Percentiles rank a stretch among this genome's conserved stretches.
Evolutionary conservation across 2,329 filamentous ascomycete genomes (phyloP).

Genomic region (Penicillium janthinellum): DNA sequence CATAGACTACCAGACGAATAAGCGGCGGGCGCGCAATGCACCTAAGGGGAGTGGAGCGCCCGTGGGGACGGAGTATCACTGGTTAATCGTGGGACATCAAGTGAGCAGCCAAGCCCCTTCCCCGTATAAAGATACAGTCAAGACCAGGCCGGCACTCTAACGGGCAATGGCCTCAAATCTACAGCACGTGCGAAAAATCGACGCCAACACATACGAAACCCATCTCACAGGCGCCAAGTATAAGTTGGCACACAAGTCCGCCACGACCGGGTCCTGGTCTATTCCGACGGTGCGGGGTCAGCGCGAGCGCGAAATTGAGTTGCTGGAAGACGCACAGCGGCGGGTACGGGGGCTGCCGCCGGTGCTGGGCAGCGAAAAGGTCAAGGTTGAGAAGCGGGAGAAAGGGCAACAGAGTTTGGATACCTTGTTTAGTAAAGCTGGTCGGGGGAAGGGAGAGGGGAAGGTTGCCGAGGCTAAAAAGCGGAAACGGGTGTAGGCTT

Average conservation of each 20-base stretch:
- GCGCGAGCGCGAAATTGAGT: constrained; percentile 36
- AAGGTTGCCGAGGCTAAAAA: constrained; percentile 11
- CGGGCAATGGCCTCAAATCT: no score
- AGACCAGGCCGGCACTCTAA: no score
- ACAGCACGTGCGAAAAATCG: constrained; percentile 39
- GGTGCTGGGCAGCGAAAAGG: constrained; percentile 36
- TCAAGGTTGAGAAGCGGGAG: constrained; percentile 34
- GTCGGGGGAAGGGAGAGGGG: neutral
- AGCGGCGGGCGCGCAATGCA: constrained; percentile 35
- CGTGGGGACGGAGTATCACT: constrained; percentile 40
- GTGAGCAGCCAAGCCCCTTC: constrained; percentile 11
- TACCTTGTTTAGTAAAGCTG: constrained; percentile 29
- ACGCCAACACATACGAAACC: constrained; percentile 42
- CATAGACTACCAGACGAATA: constrained; percentile 37
- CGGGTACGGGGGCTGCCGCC: constrained; percentile 37
- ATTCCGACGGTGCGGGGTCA: constrained; percentile 39
- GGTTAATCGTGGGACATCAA: constrained; percentile 40
- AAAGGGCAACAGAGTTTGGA: constrained; percentile 38
- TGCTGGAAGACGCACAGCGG: constrained; percentile 38
- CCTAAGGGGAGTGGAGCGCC: constrained; percentile 38
- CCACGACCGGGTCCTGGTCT: constrained; percentile 35
- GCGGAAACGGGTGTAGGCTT: constrained; percentile 17
- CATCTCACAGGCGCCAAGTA: constrained; percentile 38
- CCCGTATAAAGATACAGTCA: no score
- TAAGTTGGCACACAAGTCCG: constrained; percentile 39